Conservation (phyloP, 2,329 filamentous ascomycete genomes). For the Venturia effusa region DNA sequence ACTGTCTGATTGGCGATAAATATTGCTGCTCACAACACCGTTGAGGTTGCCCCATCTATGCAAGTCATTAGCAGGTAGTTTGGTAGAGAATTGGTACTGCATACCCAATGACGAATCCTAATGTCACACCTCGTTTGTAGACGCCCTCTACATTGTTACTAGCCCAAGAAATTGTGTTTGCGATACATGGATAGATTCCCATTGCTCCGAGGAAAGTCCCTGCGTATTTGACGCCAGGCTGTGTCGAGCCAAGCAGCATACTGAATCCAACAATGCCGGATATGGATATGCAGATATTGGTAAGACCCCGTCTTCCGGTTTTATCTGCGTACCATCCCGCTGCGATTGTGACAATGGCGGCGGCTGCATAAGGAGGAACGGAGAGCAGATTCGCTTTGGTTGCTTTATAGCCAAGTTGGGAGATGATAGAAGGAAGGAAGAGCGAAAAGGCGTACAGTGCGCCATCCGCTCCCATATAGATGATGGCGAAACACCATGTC, state of each 20-base stretch:
- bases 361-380: conserved; percentile 65
- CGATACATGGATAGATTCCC: conserved; percentile 79
- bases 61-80: background rate
- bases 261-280: conserved; percentile 67
- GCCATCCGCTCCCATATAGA: conserved; percentile 69
- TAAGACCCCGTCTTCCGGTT: conserved; percentile 61
- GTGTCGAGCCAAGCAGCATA: conserved; percentile 60
- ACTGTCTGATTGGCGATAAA: conserved; percentile 46
- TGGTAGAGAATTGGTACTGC: background rate
- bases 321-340: conserved; percentile 70
- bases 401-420: conserved; percentile 42
- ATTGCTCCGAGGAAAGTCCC: conserved; percentile 76
- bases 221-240: conserved; percentile 63
- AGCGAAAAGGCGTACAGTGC: conserved; percentile 66
- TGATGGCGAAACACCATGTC: conserved; percentile 61
- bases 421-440: conserved; percentile 72
- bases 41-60: conserved; percentile 77
- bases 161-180: conserved; percentile 81
- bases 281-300: conserved; percentile 62
- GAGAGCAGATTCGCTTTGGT: conserved; percentile 60
- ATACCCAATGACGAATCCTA: conserved; percentile 70
- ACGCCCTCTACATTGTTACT: conserved; percentile 84
- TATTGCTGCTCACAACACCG: conserved; percentile 75
- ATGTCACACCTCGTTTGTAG: conserved; percentile 79
- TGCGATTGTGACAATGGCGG: conserved; percentile 56